These are phyloP conservation scores for Pseudodiploospora longispora DNA, from an alignment of 2,329 filamentous ascomycete genomes.

Conservation along the genomic window DNA sequence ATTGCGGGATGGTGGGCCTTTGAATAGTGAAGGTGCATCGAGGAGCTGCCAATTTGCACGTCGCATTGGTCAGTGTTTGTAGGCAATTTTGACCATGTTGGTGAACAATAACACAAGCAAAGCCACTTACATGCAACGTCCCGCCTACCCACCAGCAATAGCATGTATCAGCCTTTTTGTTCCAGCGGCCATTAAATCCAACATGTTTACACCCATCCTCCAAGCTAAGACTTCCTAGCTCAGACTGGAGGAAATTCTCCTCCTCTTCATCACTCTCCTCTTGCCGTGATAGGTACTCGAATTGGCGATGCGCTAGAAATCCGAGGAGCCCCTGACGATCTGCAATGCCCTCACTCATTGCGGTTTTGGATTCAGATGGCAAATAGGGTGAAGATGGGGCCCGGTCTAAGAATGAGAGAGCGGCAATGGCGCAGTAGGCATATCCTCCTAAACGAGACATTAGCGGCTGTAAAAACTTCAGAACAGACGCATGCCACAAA, in stretches of 20 bases:
- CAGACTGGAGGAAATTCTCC: conserved; percentile 27
- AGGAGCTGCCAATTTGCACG: conserved; percentile 41
- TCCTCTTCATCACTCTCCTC: conserved; percentile 38
- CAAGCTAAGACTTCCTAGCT: conserved; percentile 27
- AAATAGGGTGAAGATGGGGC: conserved; percentile 30
- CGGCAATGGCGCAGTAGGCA: conserved; percentile 78
- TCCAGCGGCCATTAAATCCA: conserved; percentile 83
- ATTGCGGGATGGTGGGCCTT: conserved; percentile 52
- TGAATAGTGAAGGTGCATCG: conserved; percentile 48
- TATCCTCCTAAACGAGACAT: conserved; percentile 59
- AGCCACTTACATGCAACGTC: conserved; percentile 38
- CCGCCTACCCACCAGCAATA: conserved; percentile 89
- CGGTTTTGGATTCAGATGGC: neutral
- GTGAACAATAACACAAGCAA: neutral
- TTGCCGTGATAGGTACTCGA: conserved; percentile 44
- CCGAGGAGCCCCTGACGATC: conserved; percentile 24
- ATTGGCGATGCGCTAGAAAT: conserved; percentile 61
- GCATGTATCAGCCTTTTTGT: conserved; percentile 91
- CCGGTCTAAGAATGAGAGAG: conserved; percentile 66
- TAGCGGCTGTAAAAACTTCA: neutral
- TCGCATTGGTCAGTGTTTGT: neutral
- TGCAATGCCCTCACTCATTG: conserved; percentile 21
- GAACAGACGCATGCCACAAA: conserved; percentile 27
- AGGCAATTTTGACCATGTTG: conserved; percentile 29
- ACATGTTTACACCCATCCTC: conserved; percentile 38